Evolutionary conservation across 1,284 basidiomycete genomes (phyloP).

Genomic region (Ganoderma leucocontextum): DNA sequence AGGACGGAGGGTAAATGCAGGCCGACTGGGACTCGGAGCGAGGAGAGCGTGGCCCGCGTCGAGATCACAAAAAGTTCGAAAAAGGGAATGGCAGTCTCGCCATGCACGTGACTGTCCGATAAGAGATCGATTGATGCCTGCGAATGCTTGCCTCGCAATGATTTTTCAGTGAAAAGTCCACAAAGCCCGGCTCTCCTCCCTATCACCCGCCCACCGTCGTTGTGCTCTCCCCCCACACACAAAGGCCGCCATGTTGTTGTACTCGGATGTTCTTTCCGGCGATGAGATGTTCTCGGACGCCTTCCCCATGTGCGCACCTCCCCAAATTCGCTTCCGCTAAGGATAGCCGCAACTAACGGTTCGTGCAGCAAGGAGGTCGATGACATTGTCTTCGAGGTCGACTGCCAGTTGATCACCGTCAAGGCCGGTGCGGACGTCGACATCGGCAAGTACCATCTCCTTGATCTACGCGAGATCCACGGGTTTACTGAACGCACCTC

Average conservation of each 20-base stretch:
- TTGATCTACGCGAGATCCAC: conserved; percentile 27
- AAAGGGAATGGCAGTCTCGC: conserved; percentile 32
- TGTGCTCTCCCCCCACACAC: conserved; percentile 24
- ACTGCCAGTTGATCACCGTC: conserved; percentile 81
- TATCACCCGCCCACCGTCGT: conserved; percentile 39
- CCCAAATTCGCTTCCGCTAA: neutral
- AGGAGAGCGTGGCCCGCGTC: neutral
- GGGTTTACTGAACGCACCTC: conserved; percentile 24
- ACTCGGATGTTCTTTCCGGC: conserved; percentile 74
- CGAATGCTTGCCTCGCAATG: conserved; percentile 28
- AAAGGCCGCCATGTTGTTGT: conserved; percentile 75
- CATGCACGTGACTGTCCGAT: conserved; percentile 41
- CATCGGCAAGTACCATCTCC: conserved; percentile 71
- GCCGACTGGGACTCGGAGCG: neutral
- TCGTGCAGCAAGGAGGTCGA: conserved; percentile 79
- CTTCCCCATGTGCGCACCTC: conserved; percentile 75
- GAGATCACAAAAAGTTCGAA: conserved; percentile 30
- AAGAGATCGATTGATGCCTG: conserved; percentile 42
- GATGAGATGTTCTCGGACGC: conserved; percentile 99
- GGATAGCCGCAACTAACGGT: conserved; percentile 25
- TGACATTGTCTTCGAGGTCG: conserved; percentile 90
- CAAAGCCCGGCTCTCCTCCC: conserved; percentile 31
- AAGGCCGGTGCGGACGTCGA: conserved; percentile 87
- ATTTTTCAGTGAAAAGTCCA: conserved; percentile 37
- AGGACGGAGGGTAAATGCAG: neutral